Conservation (phyloP, 108 stramenopile species). For the Nitzschia putrida region DNA sequence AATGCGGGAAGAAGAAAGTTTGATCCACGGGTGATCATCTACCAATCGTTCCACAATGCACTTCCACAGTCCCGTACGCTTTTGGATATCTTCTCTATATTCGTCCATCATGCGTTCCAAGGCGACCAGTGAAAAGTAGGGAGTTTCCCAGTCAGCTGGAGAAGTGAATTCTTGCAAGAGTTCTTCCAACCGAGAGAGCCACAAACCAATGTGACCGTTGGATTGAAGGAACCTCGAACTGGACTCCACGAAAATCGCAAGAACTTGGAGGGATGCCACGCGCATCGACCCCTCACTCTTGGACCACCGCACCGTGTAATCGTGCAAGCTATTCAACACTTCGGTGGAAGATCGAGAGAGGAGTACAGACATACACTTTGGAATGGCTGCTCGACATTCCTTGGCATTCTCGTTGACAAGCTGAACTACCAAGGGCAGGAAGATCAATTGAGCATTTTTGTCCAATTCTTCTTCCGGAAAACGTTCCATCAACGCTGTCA, state of each 20-base stretch:
- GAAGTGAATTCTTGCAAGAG: constrained; percentile 9
- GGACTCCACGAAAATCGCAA: constrained; percentile 72
- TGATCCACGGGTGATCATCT: constrained; percentile 78
- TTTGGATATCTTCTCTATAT: background rate
- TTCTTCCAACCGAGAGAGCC: constrained; percentile 31
- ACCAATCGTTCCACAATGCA: constrained; percentile 54
- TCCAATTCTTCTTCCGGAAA: constrained; percentile 72
- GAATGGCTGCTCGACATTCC: constrained; percentile 69
- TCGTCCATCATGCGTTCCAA: constrained; percentile 57
- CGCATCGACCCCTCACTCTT: constrained; percentile 49
- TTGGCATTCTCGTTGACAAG: constrained; percentile 87
- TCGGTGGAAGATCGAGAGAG: constrained; percentile 64
- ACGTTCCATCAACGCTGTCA: constrained; percentile 60
- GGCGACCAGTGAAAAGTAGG: constrained; percentile 71
- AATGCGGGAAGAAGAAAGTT: constrained; percentile 62
- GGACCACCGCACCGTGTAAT: constrained; percentile 72
- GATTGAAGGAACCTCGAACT: constrained; percentile 62
- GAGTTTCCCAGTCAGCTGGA: constrained; percentile 59
- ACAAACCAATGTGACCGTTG: constrained; percentile 34
- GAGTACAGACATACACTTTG: constrained; percentile 55
- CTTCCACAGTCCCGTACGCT: constrained; percentile 49
- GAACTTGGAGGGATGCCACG: constrained; percentile 68
- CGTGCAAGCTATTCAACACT: constrained; percentile 58
- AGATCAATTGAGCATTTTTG: constrained; percentile 67
- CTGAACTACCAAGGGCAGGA: constrained; percentile 85